These are phyloP conservation scores for Candida sanyaensis DNA, from an alignment of 1,139 yeast species.

Conservation along the genomic window DNA sequence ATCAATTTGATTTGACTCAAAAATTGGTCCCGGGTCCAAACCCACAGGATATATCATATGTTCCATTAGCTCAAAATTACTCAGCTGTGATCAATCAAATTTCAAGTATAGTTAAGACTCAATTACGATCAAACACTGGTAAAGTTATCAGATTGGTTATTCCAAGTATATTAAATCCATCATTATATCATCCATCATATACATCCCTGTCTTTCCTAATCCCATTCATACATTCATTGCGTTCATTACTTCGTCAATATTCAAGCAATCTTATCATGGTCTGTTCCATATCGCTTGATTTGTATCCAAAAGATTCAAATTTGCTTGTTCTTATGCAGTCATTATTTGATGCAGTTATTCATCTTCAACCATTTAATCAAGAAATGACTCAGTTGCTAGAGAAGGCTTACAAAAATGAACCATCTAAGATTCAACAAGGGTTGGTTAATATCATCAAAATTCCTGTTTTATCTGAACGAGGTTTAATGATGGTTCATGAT, in stretches of 20 bases:
- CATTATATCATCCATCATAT: conserved; percentile 61
- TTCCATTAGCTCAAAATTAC: conserved; percentile 37
- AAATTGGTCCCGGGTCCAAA: conserved; percentile 68
- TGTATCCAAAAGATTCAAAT: conserved; percentile 59
- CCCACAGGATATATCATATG: conserved; percentile 57
- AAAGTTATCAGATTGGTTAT: conserved; percentile 65
- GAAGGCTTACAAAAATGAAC: conserved; percentile 66
- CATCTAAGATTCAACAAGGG: conserved; percentile 84
- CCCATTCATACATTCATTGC: conserved; percentile 64
- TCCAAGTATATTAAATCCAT: conserved; percentile 81
- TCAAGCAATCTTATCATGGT: conserved; percentile 48
- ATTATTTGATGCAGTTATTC: conserved; percentile 68
- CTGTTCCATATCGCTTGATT: conserved; percentile 62
- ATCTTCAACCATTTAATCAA: conserved; percentile 82
- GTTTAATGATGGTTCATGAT: conserved; percentile 72
- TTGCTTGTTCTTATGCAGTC: conserved; percentile 57
- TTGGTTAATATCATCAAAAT: conserved; percentile 73
- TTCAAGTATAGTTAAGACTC: conserved; percentile 38
- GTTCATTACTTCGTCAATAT: conserved; percentile 53
- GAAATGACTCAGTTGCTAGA: conserved; percentile 68
- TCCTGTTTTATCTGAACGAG: conserved; percentile 73
- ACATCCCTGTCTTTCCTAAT: conserved; percentile 52
- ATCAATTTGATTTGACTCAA: conserved; percentile 78
- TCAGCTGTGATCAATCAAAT: conserved; percentile 40
- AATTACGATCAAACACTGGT: conserved; percentile 28